These are phyloP conservation scores for Fusarium udum DNA, from an alignment of 2,329 filamentous ascomycete genomes.

Conservation along the genomic window DNA sequence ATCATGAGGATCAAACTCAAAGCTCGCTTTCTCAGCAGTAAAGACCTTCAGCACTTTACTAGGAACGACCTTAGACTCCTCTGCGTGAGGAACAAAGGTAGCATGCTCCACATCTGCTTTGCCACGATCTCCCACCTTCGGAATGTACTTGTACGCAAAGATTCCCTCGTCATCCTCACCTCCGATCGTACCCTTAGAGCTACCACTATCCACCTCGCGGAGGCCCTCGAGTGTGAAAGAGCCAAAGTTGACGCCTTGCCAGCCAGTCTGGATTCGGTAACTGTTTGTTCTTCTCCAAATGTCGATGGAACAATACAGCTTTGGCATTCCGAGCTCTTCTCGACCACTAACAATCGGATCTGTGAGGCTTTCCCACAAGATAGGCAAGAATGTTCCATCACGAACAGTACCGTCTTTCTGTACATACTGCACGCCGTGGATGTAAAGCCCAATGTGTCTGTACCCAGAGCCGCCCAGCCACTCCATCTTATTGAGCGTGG, in stretches of 20 bases:
- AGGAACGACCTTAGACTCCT: neutral
- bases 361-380: constrained; percentile 46
- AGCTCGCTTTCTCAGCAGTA: neutral
- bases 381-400: constrained; percentile 3
- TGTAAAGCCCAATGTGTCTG: constrained; percentile 65
- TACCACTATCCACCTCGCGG: neutral
- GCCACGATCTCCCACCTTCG: neutral
- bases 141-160: neutral
- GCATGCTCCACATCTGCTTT: neutral
- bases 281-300: neutral
- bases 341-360: constrained; percentile 69
- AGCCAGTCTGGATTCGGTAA: neutral
- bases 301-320: constrained; percentile 1
- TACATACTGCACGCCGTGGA: constrained; percentile 69
- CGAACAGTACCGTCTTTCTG: constrained; percentile 58
- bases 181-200: neutral
- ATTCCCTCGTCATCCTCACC: neutral
- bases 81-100: neutral
- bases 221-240: neutral
- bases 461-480: constrained; percentile 71
- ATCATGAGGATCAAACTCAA: neutral
- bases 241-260: neutral
- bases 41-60: neutral
- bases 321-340: constrained; percentile 63
- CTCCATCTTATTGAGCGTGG: constrained; percentile 60